Percentiles rank a stretch among this genome's conserved stretches.
Conservation (phyloP, 495 filamentous ascomycete genomes). For the Xylaria scruposa region DNA sequence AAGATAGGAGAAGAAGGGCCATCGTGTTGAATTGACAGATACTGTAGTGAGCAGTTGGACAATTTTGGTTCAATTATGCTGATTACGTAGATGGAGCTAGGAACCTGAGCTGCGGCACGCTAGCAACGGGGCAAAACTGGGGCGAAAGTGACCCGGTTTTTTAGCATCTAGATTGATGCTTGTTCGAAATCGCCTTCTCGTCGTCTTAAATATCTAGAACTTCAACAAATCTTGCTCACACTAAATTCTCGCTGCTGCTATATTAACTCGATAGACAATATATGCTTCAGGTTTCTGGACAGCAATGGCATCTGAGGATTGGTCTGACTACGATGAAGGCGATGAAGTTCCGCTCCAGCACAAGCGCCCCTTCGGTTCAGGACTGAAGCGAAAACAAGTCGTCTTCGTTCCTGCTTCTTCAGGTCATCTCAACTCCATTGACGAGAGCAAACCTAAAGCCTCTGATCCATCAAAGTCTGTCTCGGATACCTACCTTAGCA, state of each 20-base stretch:
- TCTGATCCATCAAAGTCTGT: slow-evolving; percentile 53
- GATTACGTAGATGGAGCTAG: slow-evolving; percentile 23
- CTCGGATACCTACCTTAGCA: slow-evolving; percentile 71
- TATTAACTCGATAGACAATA: neutral
- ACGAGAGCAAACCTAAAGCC: slow-evolving; percentile 31
- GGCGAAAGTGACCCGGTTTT: slow-evolving; percentile 4
- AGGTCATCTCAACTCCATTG: slow-evolving; percentile 52
- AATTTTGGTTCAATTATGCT: slow-evolving; percentile 6
- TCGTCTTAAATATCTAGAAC: neutral
- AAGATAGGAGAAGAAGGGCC: neutral
- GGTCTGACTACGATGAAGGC: slow-evolving; percentile 43
- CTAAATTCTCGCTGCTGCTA: neutral
- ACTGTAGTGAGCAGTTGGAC: neutral
- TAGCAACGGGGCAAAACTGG: slow-evolving; percentile 2
- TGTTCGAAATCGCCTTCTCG: slow-evolving; percentile 1
- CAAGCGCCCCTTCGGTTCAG: slow-evolving; percentile 79
- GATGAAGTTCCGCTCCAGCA: slow-evolving; percentile 74
- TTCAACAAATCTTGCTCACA: neutral
- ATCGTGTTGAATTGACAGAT: neutral
- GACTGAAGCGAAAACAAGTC: slow-evolving; percentile 78
- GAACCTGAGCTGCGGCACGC: neutral
- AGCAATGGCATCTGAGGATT: slow-evolving; percentile 34
- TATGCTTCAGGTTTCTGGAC: neutral
- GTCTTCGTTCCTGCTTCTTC: slow-evolving; percentile 76
- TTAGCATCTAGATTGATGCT: neutral